Conservation (phyloP, 495 filamentous ascomycete species). For the Letharia lupina region DNA sequence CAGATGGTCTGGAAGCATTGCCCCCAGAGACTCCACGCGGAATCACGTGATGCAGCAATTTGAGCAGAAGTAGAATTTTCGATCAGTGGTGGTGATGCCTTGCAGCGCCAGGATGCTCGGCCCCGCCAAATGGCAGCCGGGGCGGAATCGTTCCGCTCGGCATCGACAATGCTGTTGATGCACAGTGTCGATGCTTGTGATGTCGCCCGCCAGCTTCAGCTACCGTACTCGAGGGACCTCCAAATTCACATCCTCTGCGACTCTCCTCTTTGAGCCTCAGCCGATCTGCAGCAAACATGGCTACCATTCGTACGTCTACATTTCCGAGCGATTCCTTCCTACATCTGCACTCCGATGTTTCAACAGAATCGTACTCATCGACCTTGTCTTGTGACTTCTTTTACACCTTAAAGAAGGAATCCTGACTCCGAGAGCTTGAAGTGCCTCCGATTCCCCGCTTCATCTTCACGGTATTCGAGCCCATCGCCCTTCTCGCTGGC, state of each 20-base stretch:
- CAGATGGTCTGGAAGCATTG: not conserved
- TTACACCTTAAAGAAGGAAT: no score
- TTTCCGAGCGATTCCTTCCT: no score
- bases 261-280: not conserved
- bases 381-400: no score
- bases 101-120: not conserved
- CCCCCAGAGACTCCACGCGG: no score
- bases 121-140: not conserved
- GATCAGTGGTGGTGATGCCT: not conserved
- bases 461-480: slow-evolving; percentile 57
- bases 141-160: not conserved
- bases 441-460: slow-evolving; percentile 44
- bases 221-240: no score
- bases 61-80: no score
- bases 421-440: not conserved
- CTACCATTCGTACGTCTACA: slow-evolving; percentile 27
- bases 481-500: slow-evolving; percentile 54
- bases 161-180: not conserved
- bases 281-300: slow-evolving; percentile 32
- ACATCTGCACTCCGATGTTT: no score
- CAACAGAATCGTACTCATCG: no score
- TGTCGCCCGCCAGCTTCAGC: no score
- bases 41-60: not conserved
- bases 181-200: no score
- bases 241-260: no score